Conservation (phyloP, 805 yeast species). For the Myxozyma mucilagina region DNA sequence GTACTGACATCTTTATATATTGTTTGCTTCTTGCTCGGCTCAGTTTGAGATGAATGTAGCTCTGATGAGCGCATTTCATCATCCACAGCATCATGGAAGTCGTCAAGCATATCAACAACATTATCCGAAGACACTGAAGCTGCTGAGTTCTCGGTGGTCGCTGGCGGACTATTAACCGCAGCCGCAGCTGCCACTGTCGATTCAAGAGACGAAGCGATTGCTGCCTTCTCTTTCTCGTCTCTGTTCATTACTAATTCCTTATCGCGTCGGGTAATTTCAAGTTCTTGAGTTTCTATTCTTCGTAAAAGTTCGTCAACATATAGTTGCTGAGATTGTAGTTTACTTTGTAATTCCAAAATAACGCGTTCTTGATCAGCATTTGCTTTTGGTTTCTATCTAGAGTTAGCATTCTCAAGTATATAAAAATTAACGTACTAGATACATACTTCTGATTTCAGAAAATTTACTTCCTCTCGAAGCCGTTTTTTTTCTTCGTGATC, state of each 20-base stretch:
- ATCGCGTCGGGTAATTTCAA: not conserved
- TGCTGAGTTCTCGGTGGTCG: constrained; percentile 10
- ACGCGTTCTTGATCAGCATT: not conserved
- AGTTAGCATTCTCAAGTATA: not conserved
- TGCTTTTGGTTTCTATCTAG: not conserved
- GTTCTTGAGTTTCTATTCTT: constrained; percentile 1
- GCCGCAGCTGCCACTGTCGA: constrained; percentile 3
- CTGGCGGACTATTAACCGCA: constrained; percentile 19
- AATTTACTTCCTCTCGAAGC: constrained; percentile 3
- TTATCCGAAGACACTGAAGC: constrained; percentile 4
- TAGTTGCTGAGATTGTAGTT: constrained; percentile 1
- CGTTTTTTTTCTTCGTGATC: constrained; percentile 13
- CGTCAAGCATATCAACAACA: not conserved
- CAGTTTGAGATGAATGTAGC: not conserved
- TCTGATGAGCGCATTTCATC: not conserved
- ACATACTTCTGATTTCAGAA: constrained; percentile 3
- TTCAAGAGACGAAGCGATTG: not conserved
- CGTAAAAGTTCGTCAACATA: constrained; percentile 1
- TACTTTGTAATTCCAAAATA: not conserved
- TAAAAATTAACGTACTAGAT: not conserved
- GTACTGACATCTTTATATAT: not conserved
- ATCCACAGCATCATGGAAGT: not conserved
- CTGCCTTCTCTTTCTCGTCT: not conserved
- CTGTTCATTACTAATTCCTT: not conserved
- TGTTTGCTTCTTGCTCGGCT: not conserved